Conservation (phyloP, 2,329 filamentous ascomycete genomes). For the Aspergillus tanneri region DNA sequence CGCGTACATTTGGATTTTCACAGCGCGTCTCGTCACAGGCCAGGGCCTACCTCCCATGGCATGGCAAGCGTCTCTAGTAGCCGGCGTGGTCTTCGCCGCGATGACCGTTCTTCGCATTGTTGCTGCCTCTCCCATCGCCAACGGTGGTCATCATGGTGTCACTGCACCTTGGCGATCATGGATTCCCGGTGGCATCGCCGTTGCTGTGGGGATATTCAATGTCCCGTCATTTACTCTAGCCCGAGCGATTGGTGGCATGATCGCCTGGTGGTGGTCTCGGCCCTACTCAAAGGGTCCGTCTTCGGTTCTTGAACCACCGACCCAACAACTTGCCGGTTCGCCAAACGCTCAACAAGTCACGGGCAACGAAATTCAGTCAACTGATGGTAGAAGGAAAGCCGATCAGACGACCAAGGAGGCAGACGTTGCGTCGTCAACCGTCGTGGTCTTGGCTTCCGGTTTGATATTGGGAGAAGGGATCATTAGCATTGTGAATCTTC, state of each 20-base stretch:
- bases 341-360: background rate
- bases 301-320: background rate
- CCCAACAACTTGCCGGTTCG: background rate
- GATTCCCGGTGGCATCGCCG: conserved; percentile 89
- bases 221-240: conserved; percentile 94
- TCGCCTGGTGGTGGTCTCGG: conserved; percentile 75
- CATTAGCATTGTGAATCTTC: conserved; percentile 84
- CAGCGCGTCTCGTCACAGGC: conserved; percentile 86
- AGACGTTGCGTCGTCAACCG: conserved; percentile 54
- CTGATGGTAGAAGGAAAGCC: conserved; percentile 29
- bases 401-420: conserved; percentile 42
- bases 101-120: conserved; percentile 70
- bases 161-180: conserved; percentile 65
- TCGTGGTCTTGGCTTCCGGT: conserved; percentile 86
- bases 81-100: conserved; percentile 70
- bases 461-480: conserved; percentile 91
- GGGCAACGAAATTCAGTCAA: background rate
- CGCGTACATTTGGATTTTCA: conserved; percentile 96
- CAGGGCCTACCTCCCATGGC: conserved; percentile 83
- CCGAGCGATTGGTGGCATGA: conserved; percentile 73
- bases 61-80: conserved; percentile 71
- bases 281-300: conserved; percentile 34
- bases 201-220: conserved; percentile 98
- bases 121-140: conserved; percentile 38
- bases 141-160: conserved; percentile 35